phyloP scores from a whole-genome alignment of 1,284 basidiomycete species.

The Ganoderma meredithae region DNA sequence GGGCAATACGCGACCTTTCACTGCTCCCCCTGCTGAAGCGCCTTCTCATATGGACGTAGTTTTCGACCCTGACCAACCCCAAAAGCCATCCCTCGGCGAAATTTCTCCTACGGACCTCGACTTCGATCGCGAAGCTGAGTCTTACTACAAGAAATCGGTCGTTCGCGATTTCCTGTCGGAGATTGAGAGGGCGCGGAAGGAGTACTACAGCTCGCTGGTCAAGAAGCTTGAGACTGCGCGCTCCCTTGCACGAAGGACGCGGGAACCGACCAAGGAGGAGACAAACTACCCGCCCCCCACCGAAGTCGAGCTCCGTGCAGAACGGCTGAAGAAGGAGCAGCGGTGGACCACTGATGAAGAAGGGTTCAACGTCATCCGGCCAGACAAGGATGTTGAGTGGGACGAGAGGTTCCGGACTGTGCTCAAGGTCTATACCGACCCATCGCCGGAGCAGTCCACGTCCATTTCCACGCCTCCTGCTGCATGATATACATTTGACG shows the following conservation, averaged over 20 bases:
- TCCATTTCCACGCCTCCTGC: conserved; percentile 6
- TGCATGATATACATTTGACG: conserved; percentile 12
- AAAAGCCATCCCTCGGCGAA: conserved; percentile 37
- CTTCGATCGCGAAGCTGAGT: conserved; percentile 76
- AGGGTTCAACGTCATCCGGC: conserved; percentile 81
- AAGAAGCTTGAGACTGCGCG: conserved; percentile 79
- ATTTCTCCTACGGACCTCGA: conserved; percentile 65
- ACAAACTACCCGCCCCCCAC: conserved; percentile 82
- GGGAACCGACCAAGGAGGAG: conserved; percentile 91
- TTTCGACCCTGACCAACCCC: conserved; percentile 24
- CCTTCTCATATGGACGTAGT: conserved; percentile 22
- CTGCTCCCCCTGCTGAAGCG: conserved; percentile 41
- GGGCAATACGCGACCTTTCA: conserved; percentile 70
- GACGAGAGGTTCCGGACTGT: conserved; percentile 75
- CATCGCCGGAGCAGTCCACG: conserved; percentile 32
- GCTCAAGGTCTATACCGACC: conserved; percentile 69
- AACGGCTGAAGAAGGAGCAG: conserved; percentile 87
- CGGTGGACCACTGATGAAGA: conserved; percentile 81
- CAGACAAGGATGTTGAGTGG: conserved; percentile 73
- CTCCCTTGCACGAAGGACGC: conserved; percentile 75
- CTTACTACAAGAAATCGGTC: conserved; percentile 73
- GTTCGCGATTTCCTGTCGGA: conserved; percentile 63
- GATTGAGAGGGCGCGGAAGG: conserved; percentile 73
- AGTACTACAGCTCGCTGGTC: conserved; percentile 82
- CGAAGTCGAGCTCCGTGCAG: conserved; percentile 86